Percentiles rank a stretch among this genome's conserved stretches.
Conservation (phyloP, 768 basidiomycete genomes). For the Termitomyces sp. region DNA sequence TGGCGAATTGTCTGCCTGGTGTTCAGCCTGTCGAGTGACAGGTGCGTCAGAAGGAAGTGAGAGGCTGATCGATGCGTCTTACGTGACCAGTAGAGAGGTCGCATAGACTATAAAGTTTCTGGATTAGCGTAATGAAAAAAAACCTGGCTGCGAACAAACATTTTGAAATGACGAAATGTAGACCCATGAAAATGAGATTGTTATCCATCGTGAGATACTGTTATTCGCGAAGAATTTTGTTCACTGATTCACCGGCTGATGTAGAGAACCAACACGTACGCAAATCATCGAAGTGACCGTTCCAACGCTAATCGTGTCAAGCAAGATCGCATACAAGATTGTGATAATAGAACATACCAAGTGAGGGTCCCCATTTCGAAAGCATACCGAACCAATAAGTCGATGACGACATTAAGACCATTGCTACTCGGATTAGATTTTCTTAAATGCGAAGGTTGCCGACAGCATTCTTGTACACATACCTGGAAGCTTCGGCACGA, state of each 20-base stretch:
- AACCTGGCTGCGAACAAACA: constrained; percentile 20
- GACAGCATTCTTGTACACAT: constrained; percentile 3
- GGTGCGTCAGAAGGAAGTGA: not conserved
- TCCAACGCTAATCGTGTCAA: not conserved
- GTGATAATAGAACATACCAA: constrained; percentile 20
- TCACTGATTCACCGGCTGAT: not conserved
- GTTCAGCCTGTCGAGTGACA: constrained; percentile 15
- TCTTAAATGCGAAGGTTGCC: too few species aligned
- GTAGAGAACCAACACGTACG: not conserved
- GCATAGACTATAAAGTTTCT: constrained; percentile 18
- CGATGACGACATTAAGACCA: constrained; percentile 7
- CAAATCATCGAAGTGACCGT: constrained; percentile 12
- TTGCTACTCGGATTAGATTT: not conserved
- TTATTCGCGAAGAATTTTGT: not conserved
- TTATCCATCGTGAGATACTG: constrained; percentile 4
- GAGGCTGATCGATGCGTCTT: not conserved
- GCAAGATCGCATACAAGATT: not conserved
- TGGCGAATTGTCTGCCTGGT: constrained; percentile 19
- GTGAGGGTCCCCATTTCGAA: constrained; percentile 40
- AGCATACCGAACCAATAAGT: constrained; percentile 23
- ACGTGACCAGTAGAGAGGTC: constrained; percentile 8
- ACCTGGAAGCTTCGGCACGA: constrained; percentile 28
- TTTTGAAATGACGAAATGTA: constrained; percentile 40
- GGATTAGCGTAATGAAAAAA: not conserved
- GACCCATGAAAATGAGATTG: constrained; percentile 37